Base-by-base conservation (phyloP, 192 early-diverging fungal species). In the Diversispora eburnea region DNA sequence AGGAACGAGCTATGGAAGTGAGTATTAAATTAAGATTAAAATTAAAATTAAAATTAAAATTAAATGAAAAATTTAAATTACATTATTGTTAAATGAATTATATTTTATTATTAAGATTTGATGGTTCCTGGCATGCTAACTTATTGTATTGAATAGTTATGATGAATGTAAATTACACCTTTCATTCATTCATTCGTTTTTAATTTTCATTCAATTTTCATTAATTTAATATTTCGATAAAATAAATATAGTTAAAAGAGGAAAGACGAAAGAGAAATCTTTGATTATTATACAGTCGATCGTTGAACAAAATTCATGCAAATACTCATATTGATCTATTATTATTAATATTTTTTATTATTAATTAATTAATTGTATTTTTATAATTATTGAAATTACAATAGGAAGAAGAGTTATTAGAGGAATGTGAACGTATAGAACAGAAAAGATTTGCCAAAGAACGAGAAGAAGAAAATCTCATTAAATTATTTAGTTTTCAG, bases 211-310 rank as follows among this genome's bases (percentile, higher is more conserved):
- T 9, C 25, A 13, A 3, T 2, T 68, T 33, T 43, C 65, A 68
- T 68, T 51, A 45, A 10, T 69, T 83, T 43, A 79, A 83, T 63
- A 49, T 69, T 8, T 42, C 82, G 84, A 77, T n/a, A n/a, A n/a
- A n/a, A n/a, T n/a, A n/a, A n/a, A n/a, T 33, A 85, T 82, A 80
- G 79, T 73, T 60, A 84, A 84, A 85, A 57, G 95, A 98, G 78
- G 63, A 87, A 17, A 89, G 94, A 75, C 84, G 95, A 43, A 98
- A 98, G 78, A 84, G 87, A 72, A 89, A 91, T 15, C 82, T 96
- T 3, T 86, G 85, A 25, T 79, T 85, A 10, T 78, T 98, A 56
- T 91, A 90, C 68, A 81, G 70, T 5, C 85, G 95, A 22, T 91
- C 90, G 22, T 84, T 25, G 94, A 94, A 55, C 88, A 93, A 93